Evolutionary conservation across 1,284 basidiomycete genomes (phyloP), one percentile per base, ranked within the genome.

Genomic region (Leucoagaricus sp.): DNA sequence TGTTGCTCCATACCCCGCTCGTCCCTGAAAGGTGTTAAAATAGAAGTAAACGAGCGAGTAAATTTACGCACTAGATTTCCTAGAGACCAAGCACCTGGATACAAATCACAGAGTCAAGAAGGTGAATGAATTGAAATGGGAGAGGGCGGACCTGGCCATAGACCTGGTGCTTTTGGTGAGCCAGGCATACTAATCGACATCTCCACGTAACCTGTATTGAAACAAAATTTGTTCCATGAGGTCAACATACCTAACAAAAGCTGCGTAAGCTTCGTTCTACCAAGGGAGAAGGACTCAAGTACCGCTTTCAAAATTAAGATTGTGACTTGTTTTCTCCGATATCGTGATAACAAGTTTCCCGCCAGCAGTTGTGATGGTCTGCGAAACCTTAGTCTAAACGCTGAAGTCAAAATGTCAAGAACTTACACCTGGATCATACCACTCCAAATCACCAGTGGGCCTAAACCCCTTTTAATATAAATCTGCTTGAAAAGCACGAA

Each of bases 151-250:
- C 83, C 85, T 62, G 87, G 87, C 87, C 87, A 90, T 66, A 89
- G 79, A 10, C 94, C 94, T n/a, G 88, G 82, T 3, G 85, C 78
- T 44, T 74, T 66, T 3, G 81, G 77, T 17, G 74, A 75, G 1
- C 94, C 94, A n/a, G 94, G 94, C 61, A 97, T 74, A 65, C 88
- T 92, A 19, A 96, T 70, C 13, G 81, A 80, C 15, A 88, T 84
- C 69, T 96, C 93, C 55, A 98, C 79, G 68, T 94, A 94, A 1
- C 94, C 96, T 0, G 92, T 93, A 2, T 89, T 96, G 72, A 96
- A 98, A 74, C 96, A 97, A 60, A 98, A 74, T 70, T 94, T 92
- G 73, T 96, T 96, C 94, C 94, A 96, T 4, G 84, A 77, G 58
- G 83, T 81, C 26, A 93, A 59, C 90, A 92, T 91, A 29, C 86